Conservation (phyloP, 208 protist genomes). For the Leishmania guyanensis region DNA sequence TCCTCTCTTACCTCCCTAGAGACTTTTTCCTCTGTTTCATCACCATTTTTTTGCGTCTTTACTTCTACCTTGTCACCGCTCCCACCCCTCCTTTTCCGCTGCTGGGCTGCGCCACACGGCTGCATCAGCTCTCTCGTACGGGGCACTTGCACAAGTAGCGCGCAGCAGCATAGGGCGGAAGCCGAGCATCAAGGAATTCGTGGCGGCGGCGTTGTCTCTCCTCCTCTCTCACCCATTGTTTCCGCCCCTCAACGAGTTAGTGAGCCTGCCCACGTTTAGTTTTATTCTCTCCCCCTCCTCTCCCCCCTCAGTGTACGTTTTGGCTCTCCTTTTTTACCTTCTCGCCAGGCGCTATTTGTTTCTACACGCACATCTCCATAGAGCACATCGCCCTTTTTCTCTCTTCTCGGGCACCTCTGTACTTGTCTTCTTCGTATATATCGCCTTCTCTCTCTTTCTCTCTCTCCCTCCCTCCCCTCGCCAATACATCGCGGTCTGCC, state of each 20-base stretch:
- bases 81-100: not conserved
- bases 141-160: too few species aligned
- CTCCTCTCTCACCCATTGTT: not conserved
- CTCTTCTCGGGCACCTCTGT: not conserved
- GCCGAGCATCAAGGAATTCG: too few species aligned
- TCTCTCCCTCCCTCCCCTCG: not conserved
- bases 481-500: not conserved
- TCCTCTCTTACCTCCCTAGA: not conserved
- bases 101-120: not conserved
- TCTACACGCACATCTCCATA: conserved; percentile 4
- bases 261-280: not conserved
- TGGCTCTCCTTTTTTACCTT: not conserved
- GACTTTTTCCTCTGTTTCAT: too few species aligned
- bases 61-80: not conserved
- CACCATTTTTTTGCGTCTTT: not conserved
- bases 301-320: not conserved
- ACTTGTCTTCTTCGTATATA: not conserved
- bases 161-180: too few species aligned
- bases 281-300: conserved; percentile 1
- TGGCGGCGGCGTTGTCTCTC: too few species aligned
- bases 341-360: not conserved
- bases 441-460: not conserved
- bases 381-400: not conserved
- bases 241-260: not conserved
- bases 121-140: too few species aligned